Evolutionary conservation across 1,139 yeast species (phyloP).

Genomic region (Candida labiduridarum): DNA sequence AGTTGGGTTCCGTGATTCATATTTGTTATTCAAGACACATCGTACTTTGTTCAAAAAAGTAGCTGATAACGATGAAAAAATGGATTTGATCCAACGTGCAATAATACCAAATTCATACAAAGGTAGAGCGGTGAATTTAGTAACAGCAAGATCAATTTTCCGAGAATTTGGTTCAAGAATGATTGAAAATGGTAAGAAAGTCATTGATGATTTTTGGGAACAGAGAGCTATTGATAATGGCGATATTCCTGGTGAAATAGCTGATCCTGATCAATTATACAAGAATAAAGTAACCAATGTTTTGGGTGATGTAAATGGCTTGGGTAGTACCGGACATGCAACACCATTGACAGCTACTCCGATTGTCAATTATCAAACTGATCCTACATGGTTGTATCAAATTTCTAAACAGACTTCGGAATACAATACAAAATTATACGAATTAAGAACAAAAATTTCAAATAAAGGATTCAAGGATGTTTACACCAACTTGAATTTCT

Average conservation of each 20-base stretch:
- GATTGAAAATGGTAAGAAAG: slow-evolving; percentile 76
- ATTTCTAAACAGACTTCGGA: slow-evolving; percentile 77
- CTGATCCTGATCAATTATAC: slow-evolving; percentile 65
- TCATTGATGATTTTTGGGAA: slow-evolving; percentile 89
- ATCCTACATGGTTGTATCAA: slow-evolving; percentile 85
- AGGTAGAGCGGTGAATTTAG: slow-evolving; percentile 86
- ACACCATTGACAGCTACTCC: slow-evolving; percentile 45
- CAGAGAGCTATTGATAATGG: slow-evolving; percentile 71
- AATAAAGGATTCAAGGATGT: slow-evolving; percentile 72
- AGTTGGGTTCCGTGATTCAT: slow-evolving; percentile 93
- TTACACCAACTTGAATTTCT: slow-evolving; percentile 77
- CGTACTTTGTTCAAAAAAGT: slow-evolving; percentile 70
- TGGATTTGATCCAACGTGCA: slow-evolving; percentile 78
- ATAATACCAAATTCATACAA: slow-evolving; percentile 88
- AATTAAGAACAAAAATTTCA: slow-evolving; percentile 58
- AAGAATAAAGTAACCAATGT: slow-evolving; percentile 22
- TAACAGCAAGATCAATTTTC: slow-evolving; percentile 86
- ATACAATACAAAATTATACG: slow-evolving; percentile 63
- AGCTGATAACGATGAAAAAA: slow-evolving; percentile 76
- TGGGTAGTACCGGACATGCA: slow-evolving; percentile 23
- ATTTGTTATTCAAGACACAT: slow-evolving; percentile 86
- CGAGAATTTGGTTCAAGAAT: slow-evolving; percentile 92
- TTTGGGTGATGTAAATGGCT: slow-evolving; percentile 20
- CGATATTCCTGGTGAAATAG: slow-evolving; percentile 75
- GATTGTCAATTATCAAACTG: slow-evolving; percentile 50